Conservation (phyloP, 2,329 filamentous ascomycete species). For the Orbilia brochopaga region DNA sequence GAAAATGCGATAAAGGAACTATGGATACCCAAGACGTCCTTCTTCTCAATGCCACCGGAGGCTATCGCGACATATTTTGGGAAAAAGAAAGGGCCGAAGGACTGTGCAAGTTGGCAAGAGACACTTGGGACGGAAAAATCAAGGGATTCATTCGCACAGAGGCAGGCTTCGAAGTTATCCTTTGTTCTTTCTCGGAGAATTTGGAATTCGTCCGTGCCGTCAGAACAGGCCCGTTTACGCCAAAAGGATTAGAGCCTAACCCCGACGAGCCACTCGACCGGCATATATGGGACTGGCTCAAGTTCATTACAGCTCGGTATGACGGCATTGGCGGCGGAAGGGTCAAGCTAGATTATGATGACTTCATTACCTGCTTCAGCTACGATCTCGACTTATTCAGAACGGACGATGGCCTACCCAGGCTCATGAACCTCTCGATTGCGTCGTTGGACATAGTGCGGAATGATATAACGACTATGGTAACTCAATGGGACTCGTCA, state of each 20-base stretch:
- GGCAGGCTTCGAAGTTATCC: conserved; percentile 72
- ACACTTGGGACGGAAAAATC: conserved; percentile 57
- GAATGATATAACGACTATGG: too few species aligned
- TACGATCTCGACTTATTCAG: too few species aligned
- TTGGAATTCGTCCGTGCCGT: conserved; percentile 53
- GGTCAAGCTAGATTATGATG: conserved; percentile 55
- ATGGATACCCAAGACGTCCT: conserved; percentile 71
- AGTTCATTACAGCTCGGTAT: conserved; percentile 59
- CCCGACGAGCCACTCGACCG: not conserved
- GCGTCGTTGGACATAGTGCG: too few species aligned
- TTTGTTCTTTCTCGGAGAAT: conserved; percentile 66
- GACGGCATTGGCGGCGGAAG: conserved; percentile 59
- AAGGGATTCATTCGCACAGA: conserved; percentile 73
- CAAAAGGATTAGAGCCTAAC: too few species aligned
- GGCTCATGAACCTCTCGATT: too few species aligned
- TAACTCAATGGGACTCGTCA: too few species aligned
- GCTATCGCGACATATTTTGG: too few species aligned
- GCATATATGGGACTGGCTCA: conserved; percentile 56
- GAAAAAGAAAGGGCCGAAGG: too few species aligned
- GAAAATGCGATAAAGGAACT: conserved; percentile 69
- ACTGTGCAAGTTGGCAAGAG: too few species aligned
- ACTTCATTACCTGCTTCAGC: too few species aligned
- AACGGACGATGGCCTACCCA: too few species aligned
- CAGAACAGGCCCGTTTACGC: conserved; percentile 6
- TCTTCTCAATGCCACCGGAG: conserved; percentile 60